Base-by-base conservation (phyloP, 208 protist species). In the Leishmania arabica region DNA sequence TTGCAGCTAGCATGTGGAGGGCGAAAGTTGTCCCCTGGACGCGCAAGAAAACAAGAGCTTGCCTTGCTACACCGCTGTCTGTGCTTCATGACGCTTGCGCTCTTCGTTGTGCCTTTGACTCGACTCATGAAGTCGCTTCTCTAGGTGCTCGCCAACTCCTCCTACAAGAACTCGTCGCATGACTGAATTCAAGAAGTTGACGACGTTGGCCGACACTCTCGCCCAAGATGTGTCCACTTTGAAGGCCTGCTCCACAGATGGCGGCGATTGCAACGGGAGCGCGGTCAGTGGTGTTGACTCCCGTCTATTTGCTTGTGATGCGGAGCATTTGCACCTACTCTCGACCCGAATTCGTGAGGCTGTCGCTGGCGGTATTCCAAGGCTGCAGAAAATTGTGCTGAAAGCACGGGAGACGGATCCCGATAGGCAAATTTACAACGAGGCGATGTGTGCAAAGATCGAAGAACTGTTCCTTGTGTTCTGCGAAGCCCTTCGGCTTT, bases 351-450 rank as follows among this genome's bases (percentile, higher is more conserved):
- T 86, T 54, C 73, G 62, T 9, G 62, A 81, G 8, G 49, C 82
- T 1, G n/a, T 79, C 4, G 45, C 34, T 1, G 82, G 82, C 62
- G 88, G 81, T 19, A 80, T 69, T 45, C 86, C 86, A 37, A 91
- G 93, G 11, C 54, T 98, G 31, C 79, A 86, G 7, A 96, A 97
- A 71, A 88, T 98, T 74, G 73, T 94, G 1, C 68, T 77, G 9
- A 96, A 94, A 69, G 93, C 91, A 0, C 84, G 87, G 31, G 93
- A 98, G 73, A 94, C 86, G 17, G 85, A 98, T 74, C 93, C 93
- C 0, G 89, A 98, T 70, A 81, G 85, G 24, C 95, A 98, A 75
- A 95, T 98, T 7, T 98, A 96, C 86, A 98, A 98, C 80, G 92
- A 98, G 69, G 84, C 56, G 15, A 98, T 98, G 95, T 98, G 93